Evolutionary conservation across 2,329 filamentous ascomycete species (phyloP), one percentile per base, ranked within the genome.

Genomic region (Verticillium isaacii): DNA sequence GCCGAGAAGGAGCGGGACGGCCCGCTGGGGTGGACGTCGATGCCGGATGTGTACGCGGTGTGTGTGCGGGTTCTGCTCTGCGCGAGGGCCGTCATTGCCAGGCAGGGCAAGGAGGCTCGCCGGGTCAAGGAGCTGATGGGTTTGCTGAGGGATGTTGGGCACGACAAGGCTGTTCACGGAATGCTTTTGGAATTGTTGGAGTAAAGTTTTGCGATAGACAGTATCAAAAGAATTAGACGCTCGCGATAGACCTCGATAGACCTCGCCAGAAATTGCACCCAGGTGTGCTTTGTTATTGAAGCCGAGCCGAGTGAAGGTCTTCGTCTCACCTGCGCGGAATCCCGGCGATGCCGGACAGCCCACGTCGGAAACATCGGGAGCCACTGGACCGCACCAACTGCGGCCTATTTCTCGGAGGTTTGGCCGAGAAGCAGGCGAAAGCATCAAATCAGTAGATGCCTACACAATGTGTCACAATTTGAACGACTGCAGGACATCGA

Each of bases 1-100:
- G 66, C 69, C 2, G 64, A 64, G 0, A 73, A 80, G 23, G 70
- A 71, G 1, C 39, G 45, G 14, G 90, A 92, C 69, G 89, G 89
- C 0, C 81, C 89, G 9, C 75, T 96, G 37, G 91, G 92, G 7
- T 93, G 89, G 87, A 84, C 85, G 1, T 88, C 88, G 1, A 87
- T 88, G 61, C 81, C 87, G 1, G 84, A 87, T 34, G 84, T 88
- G 1, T 94, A 93, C 71, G 80, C 82, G 2, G 75, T 90, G 52
- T 85, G 83, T 56, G 76, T 78, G 5, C 75, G 79, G 15, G 68
- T 85, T n/a, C 56, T 83, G n/a, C 67, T 76, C 2, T 70, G 73
- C 32, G 77, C 75, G 1, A 70, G 71, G 23, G 73, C 76, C 6
- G 63, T 84, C 61, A 61, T 60, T 11, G 25, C 39, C 14, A 54